Evolutionary conservation across 768 basidiomycete genomes (phyloP).

Genomic region (Lentinula detonsa): DNA sequence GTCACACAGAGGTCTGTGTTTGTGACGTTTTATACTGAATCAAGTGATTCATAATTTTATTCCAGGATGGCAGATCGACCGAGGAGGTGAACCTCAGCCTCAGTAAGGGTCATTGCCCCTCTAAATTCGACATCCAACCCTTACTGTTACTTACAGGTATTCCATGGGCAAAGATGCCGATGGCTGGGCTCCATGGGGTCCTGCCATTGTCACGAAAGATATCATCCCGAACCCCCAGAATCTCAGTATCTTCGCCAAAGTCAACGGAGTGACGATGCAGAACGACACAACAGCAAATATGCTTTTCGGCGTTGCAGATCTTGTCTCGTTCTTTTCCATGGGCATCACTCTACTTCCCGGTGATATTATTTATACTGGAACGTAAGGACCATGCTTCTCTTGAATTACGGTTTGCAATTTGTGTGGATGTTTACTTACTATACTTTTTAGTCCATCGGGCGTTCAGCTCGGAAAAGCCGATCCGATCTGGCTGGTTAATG

Average conservation of each 20-base stretch:
- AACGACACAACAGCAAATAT: slow-evolving; percentile 35
- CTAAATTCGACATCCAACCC: not conserved
- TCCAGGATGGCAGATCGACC: slow-evolving; percentile 31
- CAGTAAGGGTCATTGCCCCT: slow-evolving; percentile 15
- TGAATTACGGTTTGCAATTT: not conserved
- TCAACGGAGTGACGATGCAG: slow-evolving; percentile 31
- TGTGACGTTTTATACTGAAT: not conserved
- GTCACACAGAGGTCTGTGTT: slow-evolving; percentile 28
- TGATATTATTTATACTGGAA: slow-evolving; percentile 39
- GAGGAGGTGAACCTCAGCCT: slow-evolving; percentile 34
- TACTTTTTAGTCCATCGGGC: slow-evolving; percentile 23
- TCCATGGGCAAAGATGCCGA: slow-evolving; percentile 36
- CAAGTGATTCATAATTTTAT: not conserved
- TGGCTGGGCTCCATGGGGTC: slow-evolving; percentile 37
- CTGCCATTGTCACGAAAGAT: slow-evolving; percentile 30
- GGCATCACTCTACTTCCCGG: slow-evolving; percentile 34
- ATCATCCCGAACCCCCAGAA: slow-evolving; percentile 31
- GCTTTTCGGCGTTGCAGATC: slow-evolving; percentile 33
- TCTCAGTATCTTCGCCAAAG: slow-evolving; percentile 35
- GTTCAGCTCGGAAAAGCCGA: slow-evolving; percentile 26
- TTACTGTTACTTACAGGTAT: not conserved
- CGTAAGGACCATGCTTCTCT: slow-evolving; percentile 19
- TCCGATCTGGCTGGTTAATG: slow-evolving; percentile 28
- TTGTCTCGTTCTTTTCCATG: slow-evolving; percentile 39
- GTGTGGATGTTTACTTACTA: not conserved